Conservation (phyloP, 2,329 filamentous ascomycete genomes). For the Aspergillus spinulosporus region DNA sequence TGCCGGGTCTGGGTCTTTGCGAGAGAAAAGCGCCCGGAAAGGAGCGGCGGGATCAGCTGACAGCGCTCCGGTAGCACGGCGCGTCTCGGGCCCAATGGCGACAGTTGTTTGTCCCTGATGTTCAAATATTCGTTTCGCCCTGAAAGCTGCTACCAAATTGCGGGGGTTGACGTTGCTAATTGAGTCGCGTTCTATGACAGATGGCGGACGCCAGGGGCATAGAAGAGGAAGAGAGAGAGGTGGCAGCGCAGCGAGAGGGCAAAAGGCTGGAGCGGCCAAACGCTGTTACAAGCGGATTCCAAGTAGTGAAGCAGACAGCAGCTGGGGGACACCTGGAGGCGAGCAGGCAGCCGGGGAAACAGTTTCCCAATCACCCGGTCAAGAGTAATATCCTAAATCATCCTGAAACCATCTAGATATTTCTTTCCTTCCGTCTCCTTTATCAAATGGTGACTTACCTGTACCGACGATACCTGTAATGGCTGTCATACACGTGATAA, state of each 20-base stretch:
- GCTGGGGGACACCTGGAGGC: neutral
- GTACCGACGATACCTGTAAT: conserved; percentile 19
- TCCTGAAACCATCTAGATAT: conserved; percentile 23
- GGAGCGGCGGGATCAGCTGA: conserved; percentile 28
- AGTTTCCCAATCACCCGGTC: neutral
- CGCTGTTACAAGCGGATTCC: conserved; percentile 26
- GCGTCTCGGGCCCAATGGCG: neutral
- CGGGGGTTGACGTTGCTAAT: neutral
- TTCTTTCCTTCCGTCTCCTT: conserved; percentile 15
- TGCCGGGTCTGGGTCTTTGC: conserved; percentile 24
- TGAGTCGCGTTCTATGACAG: conserved; percentile 7
- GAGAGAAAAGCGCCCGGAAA: conserved; percentile 21
- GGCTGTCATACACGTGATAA: no score
- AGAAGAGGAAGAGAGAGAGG: conserved; percentile 15
- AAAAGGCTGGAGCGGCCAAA: conserved; percentile 4
- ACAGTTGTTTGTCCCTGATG: neutral
- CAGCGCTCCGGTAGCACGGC: conserved; percentile 17
- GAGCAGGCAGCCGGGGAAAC: conserved; percentile 14
- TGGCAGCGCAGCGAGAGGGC: conserved; percentile 15
- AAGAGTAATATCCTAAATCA: neutral
- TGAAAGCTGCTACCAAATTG: neutral
- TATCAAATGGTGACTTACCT: conserved; percentile 17
- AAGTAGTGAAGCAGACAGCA: conserved; percentile 8
- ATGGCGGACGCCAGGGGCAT: conserved; percentile 3
- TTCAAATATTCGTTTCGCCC: neutral